Conservation (phyloP, 2,329 filamentous ascomycete genomes). For the Fusarium udum region DNA sequence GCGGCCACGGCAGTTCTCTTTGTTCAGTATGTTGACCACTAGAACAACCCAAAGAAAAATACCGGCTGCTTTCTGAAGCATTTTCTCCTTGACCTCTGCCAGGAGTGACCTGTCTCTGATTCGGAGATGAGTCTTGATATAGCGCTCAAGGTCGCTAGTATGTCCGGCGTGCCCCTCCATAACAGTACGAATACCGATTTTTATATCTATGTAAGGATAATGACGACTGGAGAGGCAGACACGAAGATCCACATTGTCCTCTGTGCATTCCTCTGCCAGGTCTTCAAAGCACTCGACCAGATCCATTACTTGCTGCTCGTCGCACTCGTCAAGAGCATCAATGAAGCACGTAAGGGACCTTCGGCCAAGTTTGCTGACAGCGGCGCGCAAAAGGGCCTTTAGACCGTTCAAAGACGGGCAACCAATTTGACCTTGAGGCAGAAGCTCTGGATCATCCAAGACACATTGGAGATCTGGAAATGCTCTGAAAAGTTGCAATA, state of each 20-base stretch:
- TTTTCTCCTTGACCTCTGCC: conserved; percentile 1
- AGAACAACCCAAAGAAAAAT: conserved; percentile 58
- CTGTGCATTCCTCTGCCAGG: conserved; percentile 38
- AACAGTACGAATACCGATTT: conserved; percentile 35
- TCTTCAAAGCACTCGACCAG: conserved; percentile 55
- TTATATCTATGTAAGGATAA: conserved; percentile 54
- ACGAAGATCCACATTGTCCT: conserved; percentile 27
- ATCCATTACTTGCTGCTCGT: conserved; percentile 51
- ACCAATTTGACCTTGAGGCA: rapidly evolving
- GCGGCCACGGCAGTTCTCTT: conserved; percentile 43
- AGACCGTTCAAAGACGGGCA: neutral
- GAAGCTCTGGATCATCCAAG: conserved; percentile 34
- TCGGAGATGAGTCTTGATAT: conserved; percentile 18
- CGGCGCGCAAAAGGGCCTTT: neutral
- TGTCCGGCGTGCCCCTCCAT: conserved; percentile 45
- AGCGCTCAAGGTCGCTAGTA: conserved; percentile 37
- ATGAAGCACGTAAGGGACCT: conserved; percentile 34
- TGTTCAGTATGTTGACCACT: conserved; percentile 47
- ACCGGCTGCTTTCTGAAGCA: conserved; percentile 51
- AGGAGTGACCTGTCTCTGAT: neutral
- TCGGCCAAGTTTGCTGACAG: rapidly evolving
- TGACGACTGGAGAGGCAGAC: conserved; percentile 59
- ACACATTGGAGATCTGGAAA: conserved; percentile 47
- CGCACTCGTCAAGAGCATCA: conserved; percentile 61
- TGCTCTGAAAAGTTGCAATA: conserved; percentile 55